phyloP scores from a whole-genome alignment of 257 asterid species.

The Solanum virginianum region DNA sequence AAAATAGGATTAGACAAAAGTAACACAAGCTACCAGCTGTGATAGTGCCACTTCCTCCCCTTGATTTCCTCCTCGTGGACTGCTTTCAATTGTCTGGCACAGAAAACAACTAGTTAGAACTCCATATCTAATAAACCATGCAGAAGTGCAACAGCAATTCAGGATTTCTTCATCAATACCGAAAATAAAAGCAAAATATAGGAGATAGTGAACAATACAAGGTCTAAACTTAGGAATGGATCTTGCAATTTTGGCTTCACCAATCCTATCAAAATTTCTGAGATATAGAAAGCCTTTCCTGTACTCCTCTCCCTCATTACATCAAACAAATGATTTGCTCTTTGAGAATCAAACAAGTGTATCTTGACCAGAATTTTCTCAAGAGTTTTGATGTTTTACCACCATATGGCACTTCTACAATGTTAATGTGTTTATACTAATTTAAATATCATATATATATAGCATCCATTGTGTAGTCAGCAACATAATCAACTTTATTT shows the following conservation, averaged over 20 bases:
- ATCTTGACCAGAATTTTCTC: neutral
- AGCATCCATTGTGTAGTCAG: neutral
- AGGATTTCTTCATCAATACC: neutral
- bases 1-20: neutral
- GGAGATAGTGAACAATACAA: neutral
- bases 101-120: slow-evolving; percentile 4
- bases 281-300: neutral
- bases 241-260: neutral
- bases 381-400: neutral
- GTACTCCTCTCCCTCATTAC: neutral
- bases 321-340: neutral
- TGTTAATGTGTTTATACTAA: neutral
- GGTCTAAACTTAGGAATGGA: neutral
- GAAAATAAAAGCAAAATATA: neutral
- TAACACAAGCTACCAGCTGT: slow-evolving; percentile 45
- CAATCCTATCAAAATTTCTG: neutral
- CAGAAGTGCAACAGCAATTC: neutral
- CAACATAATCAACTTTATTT: neutral
- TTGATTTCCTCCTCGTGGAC: slow-evolving; percentile 40
- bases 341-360: neutral
- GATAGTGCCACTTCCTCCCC: slow-evolving; percentile 63
- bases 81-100: slow-evolving; percentile 73
- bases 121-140: neutral
- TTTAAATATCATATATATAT: neutral
- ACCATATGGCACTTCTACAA: neutral